A percentile compares a stretch with the other conserved stretches of the same genome.
These are phyloP conservation scores for Xanthoparmelia taractica DNA, from an alignment of 495 filamentous ascomycete species.

Conservation along the genomic window DNA sequence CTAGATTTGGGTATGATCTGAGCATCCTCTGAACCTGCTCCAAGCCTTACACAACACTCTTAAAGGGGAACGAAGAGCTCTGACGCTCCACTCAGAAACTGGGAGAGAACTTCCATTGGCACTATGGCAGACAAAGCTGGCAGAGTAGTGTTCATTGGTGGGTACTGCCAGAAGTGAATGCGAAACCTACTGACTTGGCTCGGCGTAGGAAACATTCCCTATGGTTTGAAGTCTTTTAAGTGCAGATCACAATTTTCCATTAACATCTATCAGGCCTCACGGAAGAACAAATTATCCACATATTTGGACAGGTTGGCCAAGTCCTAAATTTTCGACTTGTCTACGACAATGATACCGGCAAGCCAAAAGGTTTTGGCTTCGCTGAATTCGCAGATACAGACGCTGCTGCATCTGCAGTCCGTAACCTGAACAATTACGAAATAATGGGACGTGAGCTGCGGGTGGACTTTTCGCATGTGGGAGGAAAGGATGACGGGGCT, in stretches of 20 bases:
- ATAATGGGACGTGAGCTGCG: slow-evolving; percentile 90
- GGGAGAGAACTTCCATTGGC: slow-evolving; percentile 1
- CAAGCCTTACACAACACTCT: background rate
- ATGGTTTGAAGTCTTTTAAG: slow-evolving; percentile 8
- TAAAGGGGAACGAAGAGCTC: background rate
- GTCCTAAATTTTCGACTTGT: slow-evolving; percentile 91
- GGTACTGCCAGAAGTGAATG: slow-evolving; percentile 53
- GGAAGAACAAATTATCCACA: slow-evolving; percentile 89
- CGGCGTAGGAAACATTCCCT: slow-evolving; percentile 26
- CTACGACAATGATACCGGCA: slow-evolving; percentile 90
- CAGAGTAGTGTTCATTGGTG: slow-evolving; percentile 75
- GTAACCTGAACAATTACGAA: slow-evolving; percentile 93
- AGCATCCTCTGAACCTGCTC: background rate
- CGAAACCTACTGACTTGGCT: slow-evolving; percentile 11
- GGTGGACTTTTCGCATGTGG: slow-evolving; percentile 92
- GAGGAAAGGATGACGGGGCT: slow-evolving; percentile 62
- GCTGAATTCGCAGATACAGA: slow-evolving; percentile 87
- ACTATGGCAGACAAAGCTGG: slow-evolving; percentile 48
- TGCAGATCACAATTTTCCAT: slow-evolving; percentile 14
- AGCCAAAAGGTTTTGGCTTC: slow-evolving; percentile 94
- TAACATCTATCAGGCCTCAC: slow-evolving; percentile 57
- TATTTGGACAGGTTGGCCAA: slow-evolving; percentile 77
- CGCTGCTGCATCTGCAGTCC: slow-evolving; percentile 85
- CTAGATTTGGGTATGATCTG: background rate
- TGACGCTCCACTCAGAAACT: background rate